Evolutionary conservation across 2,329 filamentous ascomycete genomes (phyloP).

Genomic region (Microsporum canis): DNA sequence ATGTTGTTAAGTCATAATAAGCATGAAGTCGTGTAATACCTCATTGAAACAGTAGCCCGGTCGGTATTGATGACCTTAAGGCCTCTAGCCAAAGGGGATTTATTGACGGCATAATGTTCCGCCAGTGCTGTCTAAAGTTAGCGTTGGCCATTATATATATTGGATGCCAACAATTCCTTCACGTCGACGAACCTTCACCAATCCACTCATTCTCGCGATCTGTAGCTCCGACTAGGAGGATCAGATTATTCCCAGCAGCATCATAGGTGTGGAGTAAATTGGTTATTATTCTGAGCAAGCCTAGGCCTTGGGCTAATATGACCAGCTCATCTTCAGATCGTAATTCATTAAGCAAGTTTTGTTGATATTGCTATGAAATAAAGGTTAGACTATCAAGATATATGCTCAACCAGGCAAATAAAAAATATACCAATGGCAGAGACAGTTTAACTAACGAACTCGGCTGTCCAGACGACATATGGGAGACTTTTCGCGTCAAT

Average conservation of each 20-base stretch:
- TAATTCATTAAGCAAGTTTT: constrained; percentile 85
- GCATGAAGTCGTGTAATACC: constrained; percentile 23
- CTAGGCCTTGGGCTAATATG: constrained; percentile 80
- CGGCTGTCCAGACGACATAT: constrained; percentile 11
- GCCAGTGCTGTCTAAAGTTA: constrained; percentile 52
- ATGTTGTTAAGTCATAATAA: background rate
- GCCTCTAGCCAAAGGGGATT: constrained; percentile 67
- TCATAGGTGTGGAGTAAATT: constrained; percentile 96
- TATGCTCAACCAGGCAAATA: background rate
- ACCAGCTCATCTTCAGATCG: constrained; percentile 87
- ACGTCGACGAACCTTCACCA: constrained; percentile 52
- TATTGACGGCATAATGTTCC: constrained; percentile 87
- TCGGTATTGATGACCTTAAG: constrained; percentile 92
- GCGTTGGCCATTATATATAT: background rate
- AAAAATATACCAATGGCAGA: constrained; percentile 43
- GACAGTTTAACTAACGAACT: constrained; percentile 46
- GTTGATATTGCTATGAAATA: constrained; percentile 61
- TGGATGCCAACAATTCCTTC: background rate
- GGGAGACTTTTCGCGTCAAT: background rate
- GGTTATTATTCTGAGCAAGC: constrained; percentile 82
- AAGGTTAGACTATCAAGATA: constrained; percentile 5
- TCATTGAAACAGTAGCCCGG: constrained; percentile 69
- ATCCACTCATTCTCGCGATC: constrained; percentile 95
- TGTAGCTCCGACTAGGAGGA: constrained; percentile 78
- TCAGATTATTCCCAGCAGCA: constrained; percentile 84